These are phyloP conservation scores for Euptelea pleiosperma DNA, from an alignment of 164 flowering plant species.

Conservation along the genomic window DNA sequence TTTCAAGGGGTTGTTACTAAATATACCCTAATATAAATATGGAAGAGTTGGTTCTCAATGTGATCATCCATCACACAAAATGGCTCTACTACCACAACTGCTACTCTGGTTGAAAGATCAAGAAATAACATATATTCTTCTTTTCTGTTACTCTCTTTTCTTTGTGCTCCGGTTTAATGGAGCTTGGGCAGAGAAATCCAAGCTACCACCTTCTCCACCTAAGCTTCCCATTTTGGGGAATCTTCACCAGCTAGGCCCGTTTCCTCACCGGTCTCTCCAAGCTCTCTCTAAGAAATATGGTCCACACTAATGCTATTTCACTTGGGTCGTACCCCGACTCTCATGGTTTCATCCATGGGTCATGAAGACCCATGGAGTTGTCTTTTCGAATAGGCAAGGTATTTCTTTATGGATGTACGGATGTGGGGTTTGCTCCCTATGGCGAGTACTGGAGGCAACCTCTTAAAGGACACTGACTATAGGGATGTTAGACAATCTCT, in stretches of 20 bases:
- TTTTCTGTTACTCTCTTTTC: neutral
- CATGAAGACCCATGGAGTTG: constrained; percentile 7
- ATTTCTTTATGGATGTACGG: constrained; percentile 8
- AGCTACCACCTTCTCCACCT: constrained; percentile 11
- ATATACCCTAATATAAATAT: too few relatives aligned
- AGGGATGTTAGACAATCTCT: too few relatives aligned
- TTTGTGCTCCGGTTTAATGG: neutral
- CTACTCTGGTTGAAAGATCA: too few relatives aligned
- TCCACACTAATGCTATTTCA: constrained; percentile 11
- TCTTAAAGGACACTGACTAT: too few relatives aligned
- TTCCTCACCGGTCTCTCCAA: too few relatives aligned
- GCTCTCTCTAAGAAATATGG: constrained; percentile 4
- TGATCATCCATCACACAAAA: too few relatives aligned
- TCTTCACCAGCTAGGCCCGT: too few relatives aligned
- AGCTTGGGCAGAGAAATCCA: neutral
- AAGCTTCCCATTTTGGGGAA: constrained; percentile 3
- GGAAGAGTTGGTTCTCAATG: too few relatives aligned
- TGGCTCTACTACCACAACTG: too few relatives aligned
- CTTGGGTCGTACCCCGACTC: constrained; percentile 1
- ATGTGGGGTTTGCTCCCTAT: constrained; percentile 6
- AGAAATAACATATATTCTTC: too few relatives aligned
- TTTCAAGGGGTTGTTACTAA: too few relatives aligned
- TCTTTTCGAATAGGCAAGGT: neutral
- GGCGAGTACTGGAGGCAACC: constrained; percentile 25
- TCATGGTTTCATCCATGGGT: too few relatives aligned